These are phyloP conservation scores for Artomyces pyxidatus DNA, from an alignment of 768 basidiomycete genomes.

Conservation along the genomic window DNA sequence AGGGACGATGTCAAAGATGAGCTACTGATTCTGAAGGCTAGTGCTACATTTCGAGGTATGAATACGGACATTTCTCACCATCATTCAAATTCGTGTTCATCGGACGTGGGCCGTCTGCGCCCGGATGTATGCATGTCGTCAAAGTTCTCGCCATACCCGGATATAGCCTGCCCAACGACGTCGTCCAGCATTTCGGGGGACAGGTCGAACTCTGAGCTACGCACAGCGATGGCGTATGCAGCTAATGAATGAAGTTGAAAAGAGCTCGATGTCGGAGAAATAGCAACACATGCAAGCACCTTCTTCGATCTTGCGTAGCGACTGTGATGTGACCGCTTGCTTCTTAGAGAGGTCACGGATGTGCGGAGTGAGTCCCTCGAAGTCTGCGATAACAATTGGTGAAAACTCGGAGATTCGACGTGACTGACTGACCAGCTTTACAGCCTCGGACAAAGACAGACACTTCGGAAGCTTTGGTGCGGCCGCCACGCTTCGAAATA, in stretches of 20 bases:
- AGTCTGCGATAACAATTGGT: slow-evolving; percentile 39
- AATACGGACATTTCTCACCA: too few species aligned
- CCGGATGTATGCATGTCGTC: slow-evolving; percentile 1
- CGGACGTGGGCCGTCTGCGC: neutral
- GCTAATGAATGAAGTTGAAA: slow-evolving; percentile 32
- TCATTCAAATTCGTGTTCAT: too few species aligned
- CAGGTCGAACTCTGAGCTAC: slow-evolving; percentile 67
- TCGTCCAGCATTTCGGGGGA: slow-evolving; percentile 63
- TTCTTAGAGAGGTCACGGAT: slow-evolving; percentile 77
- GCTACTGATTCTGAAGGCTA: too few species aligned
- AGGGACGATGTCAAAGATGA: too few species aligned
- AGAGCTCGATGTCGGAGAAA: neutral
- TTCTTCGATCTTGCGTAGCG: slow-evolving; percentile 92
- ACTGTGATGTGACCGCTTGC: slow-evolving; percentile 75
- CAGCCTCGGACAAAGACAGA: slow-evolving; percentile 68
- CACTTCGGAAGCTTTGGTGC: slow-evolving; percentile 50
- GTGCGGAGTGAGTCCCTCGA: slow-evolving; percentile 67
- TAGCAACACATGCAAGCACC: slow-evolving; percentile 37
- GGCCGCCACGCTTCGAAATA: slow-evolving; percentile 58
- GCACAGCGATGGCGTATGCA: slow-evolving; percentile 63
- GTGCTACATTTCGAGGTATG: too few species aligned
- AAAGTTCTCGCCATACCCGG: slow-evolving; percentile 1
- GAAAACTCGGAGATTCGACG: neutral
- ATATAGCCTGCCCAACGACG: slow-evolving; percentile 39
- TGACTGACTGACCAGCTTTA: slow-evolving; percentile 47